Base-by-base conservation (phyloP, 2,329 filamentous ascomycete species). In the Fusarium proliferatum region DNA sequence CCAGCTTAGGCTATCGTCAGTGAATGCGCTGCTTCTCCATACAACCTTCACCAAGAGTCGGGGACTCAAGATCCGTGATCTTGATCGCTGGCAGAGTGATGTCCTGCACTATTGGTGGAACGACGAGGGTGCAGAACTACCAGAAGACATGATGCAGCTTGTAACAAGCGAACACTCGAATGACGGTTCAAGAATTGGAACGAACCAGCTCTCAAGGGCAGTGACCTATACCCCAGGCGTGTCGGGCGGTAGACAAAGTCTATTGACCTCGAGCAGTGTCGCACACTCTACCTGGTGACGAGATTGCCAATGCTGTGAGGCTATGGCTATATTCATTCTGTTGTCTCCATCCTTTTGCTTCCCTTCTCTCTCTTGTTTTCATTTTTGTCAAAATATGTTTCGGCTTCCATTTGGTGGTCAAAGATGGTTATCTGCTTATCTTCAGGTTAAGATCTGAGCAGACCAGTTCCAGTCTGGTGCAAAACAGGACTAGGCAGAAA, bases 11-110 rank as follows among this genome's bases (percentile, higher is more conserved):
- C 79, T 81, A 19, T 87, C 85, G 6, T 81, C 85, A 1, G 75
- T 88, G 62, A 84, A 87, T 67, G 85, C 81, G 3, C 79, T 84
- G 62, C 75, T 85, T 5, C 80, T 89, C 12, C 84, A 85, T 67
- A 76, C 75, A 12, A 79, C 75, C 6, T 82, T 82, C 63, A 68
- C 74, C 49, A 75, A 70, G 39, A 78, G 69, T 51, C 69, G 72
- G 11, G 75, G 73, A 15, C 73, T 83, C 16, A 76, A 77, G 38
- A 82, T 84, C n/a, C 75, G 77, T 9, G 80, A 84, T 45, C 59
- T 71, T 36, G 74, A 74, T 70, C 78, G 78, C 21, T 84, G 82
- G 82, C 81, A 84, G 69, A 78, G 72, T 41, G 82, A 84, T 58
- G 82, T 83, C 16, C 71, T 84, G 42, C 77, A 79, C 52, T 80